phyloP scores from a whole-genome alignment of 345 rosid genomes.

The Ceriops zippeliana region DNA sequence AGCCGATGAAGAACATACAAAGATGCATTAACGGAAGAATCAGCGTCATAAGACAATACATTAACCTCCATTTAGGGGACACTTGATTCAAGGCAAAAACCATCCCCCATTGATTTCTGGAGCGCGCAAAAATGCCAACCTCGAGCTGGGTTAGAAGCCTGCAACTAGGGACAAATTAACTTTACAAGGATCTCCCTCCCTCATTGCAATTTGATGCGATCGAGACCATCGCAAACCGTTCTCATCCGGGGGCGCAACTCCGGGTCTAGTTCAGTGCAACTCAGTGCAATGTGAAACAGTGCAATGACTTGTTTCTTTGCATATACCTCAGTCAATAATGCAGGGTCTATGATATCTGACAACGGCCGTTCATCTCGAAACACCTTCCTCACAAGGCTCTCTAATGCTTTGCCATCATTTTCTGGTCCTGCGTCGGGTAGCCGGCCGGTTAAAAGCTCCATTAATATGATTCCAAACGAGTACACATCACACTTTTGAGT shows the following conservation, averaged over 20 bases:
- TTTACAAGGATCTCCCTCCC: slow-evolving; percentile 17
- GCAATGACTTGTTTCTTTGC: slow-evolving; percentile 66
- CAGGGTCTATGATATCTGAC: slow-evolving; percentile 70
- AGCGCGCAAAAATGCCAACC: background rate
- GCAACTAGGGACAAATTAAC: slow-evolving; percentile 11
- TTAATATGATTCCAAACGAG: slow-evolving; percentile 72
- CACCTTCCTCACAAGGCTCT: slow-evolving; percentile 57
- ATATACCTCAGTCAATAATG: slow-evolving; percentile 50
- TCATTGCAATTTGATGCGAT: slow-evolving; percentile 55
- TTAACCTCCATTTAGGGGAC: too few species aligned
- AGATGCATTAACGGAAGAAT: too few species aligned
- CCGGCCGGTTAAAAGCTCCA: slow-evolving; percentile 81
- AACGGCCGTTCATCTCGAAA: slow-evolving; percentile 62
- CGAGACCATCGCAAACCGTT: slow-evolving; percentile 70
- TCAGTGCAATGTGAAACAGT: slow-evolving; percentile 74
- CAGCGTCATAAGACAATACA: too few species aligned
- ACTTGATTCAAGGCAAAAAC: background rate
- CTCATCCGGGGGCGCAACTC: slow-evolving; percentile 91
- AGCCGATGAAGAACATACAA: too few species aligned
- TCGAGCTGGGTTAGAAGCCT: background rate
- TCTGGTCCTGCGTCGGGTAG: slow-evolving; percentile 54
- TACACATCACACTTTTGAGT: slow-evolving; percentile 86
- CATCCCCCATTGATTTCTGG: background rate
- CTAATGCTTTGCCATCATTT: slow-evolving; percentile 64
- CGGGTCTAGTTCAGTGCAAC: slow-evolving; percentile 82